Base-by-base conservation (phyloP, 768 basidiomycete species). In the Polyporus arcularius region DNA sequence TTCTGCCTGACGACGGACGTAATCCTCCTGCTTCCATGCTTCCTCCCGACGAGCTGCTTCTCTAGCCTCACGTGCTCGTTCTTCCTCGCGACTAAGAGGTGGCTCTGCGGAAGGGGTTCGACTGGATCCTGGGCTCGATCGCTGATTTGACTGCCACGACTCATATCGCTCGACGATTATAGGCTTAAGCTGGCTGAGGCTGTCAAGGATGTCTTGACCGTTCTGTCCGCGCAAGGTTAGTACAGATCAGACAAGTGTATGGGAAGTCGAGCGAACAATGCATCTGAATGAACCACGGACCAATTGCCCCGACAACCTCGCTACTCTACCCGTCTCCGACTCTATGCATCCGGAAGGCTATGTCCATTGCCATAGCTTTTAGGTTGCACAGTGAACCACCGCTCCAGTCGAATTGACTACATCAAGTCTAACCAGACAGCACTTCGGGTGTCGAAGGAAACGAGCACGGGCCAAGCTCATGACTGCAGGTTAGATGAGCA, bases 141-240 rank as follows among this genome's bases (percentile, higher is more conserved):
- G 54, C 39, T 63, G 56, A 10, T 63, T 59, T 32, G 65, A 56
- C 45, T 73, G 72, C 87, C 88, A 91, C 52, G 78, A 75, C 53
- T 89, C 87, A 64, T 84, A 85, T 15, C 86, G 81, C 45, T 84
- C 81, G 46, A 89, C 81, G 8, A 93, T 79, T 4, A 75, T 67
- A 9, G 83, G 82, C 60, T 91, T 92, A 55, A 94, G 77, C 28
- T 83, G 79, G 50, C 84, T 77, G 35, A 94, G 82, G 63, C 79
- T 79, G 60, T 84, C 80, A 47, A 93, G 80, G 53, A 92, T 89
- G 57, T 89, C 82, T 68, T 90, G 85, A 16, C 90, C 90, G 56
- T 90, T 88, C 88, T 90, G 31, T 55, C 12, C 30, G 10, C n/a
- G 45, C 51, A 15, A 59, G 14, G 48, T 42, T 26, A 16, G 40